Percentiles rank a stretch among this genome's conserved stretches.
phyloP scores from a whole-genome alignment of 1,284 basidiomycete species.

The Cryptococcus sp. region DNA sequence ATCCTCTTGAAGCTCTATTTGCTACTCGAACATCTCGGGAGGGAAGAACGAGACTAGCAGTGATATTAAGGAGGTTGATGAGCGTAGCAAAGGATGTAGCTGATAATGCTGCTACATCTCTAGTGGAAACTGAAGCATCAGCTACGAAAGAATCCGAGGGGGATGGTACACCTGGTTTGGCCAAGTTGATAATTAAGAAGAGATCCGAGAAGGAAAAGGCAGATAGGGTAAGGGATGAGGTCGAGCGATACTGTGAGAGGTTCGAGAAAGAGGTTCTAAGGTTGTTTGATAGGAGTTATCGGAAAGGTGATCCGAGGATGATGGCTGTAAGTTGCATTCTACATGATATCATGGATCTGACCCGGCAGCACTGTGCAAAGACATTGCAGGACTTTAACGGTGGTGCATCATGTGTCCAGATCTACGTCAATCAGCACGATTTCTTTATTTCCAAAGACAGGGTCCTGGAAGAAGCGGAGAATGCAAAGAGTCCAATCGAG shows the following conservation, averaged over 20 bases:
- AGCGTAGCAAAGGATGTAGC: conserved; percentile 77
- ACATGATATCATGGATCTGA: background rate
- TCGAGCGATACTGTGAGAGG: conserved; percentile 89
- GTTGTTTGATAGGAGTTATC: conserved; percentile 90
- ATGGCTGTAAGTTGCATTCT: conserved; percentile 72
- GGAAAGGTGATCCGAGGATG: conserved; percentile 96
- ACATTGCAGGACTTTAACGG: conserved; percentile 98
- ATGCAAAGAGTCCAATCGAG: conserved; percentile 57
- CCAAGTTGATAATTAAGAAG: conserved; percentile 18
- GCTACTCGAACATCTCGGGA: conserved; percentile 62
- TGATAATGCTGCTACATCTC: conserved; percentile 35
- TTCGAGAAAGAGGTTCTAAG: conserved; percentile 99
- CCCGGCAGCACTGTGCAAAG: conserved; percentile 83
- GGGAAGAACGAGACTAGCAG: conserved; percentile 81
- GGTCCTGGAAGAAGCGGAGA: conserved; percentile 46
- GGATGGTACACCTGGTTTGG: conserved; percentile 13
- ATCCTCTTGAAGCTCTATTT: conserved; percentile 42
- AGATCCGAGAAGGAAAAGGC: conserved; percentile 44
- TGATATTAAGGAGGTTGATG: conserved; percentile 80
- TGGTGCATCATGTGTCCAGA: conserved; percentile 91
- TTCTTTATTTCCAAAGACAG: conserved; percentile 91
- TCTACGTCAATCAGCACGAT: conserved; percentile 99
- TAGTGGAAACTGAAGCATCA: conserved; percentile 60
- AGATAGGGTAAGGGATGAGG: conserved; percentile 58
- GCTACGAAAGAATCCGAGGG: conserved; percentile 8